Evolutionary conservation across 257 asterid genomes (phyloP), one percentile per base, ranked within the genome.

Genomic region (Jacaranda mimosifolia): DNA sequence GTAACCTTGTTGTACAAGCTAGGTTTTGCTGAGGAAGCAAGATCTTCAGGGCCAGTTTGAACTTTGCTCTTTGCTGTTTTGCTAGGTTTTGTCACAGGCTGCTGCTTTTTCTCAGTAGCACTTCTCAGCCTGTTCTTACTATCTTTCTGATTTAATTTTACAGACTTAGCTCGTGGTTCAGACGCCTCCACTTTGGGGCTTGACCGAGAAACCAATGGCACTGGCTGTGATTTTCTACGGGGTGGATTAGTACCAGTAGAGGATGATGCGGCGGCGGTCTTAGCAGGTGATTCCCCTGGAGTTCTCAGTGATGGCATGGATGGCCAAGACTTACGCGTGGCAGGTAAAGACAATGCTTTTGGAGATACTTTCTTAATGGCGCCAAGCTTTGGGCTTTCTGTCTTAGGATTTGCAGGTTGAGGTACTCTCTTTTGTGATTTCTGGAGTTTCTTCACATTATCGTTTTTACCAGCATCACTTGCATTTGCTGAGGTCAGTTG

Each of bases 321-420:
- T 19, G 92, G 91, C 92, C 90, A 90, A 13, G 92, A 90, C 71
- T 90, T 88, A 36, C 89, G 86, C 5, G 82, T 86, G 65, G 86
- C 86, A 40, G 95, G 91, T 78, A 90, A 70, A 46, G 90, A 73
- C 6, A 84, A 78, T 49, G 84, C 67, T 77, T 80, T 87, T 19
- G 85, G 43, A 9, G 86, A 62, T 59, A 58, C 73, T 82, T 88
- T 86, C 87, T 85, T 85, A 63, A 77, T 75, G 57, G 74, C 77
- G 48, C 86, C 59, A n/a, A 76, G 78, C 77, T 83, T 90, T 63
- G 85, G 59, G 64, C 74, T 70, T 65, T 70, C 92, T 63, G 35
- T 74, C 74, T 83, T 90, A 40, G 79, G 80, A 68, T 77, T 79
- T 59, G 79, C 73, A 75, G 88, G 70, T 63, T 79, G 86, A 51